Percentiles rank a stretch among this genome's conserved stretches.
Evolutionary conservation across 257 asterid species (phyloP).

Genomic region (Galeopsis tetrahit): DNA sequence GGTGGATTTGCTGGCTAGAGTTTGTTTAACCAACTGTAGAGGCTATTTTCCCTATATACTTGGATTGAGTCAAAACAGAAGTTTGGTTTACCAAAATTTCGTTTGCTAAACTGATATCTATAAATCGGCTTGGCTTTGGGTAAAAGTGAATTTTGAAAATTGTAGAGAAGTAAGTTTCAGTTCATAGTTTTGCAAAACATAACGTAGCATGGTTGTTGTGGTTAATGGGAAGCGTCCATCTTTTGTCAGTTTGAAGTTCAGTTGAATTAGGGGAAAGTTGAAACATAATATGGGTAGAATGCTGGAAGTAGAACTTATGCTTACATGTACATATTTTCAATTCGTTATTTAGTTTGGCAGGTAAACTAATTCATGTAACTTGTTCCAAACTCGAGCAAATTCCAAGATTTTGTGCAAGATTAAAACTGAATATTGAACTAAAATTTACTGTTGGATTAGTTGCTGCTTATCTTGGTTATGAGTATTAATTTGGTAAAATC

Average conservation of each 20-base stretch:
- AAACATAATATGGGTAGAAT: background rate
- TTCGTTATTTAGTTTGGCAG: background rate
- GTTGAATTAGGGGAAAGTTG: background rate
- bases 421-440: background rate
- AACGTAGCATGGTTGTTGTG: background rate
- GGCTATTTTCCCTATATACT: background rate
- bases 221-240: background rate
- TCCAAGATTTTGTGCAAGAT: background rate
- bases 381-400: background rate
- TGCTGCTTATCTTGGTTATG: background rate
- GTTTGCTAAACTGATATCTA: background rate
- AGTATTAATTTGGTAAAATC: background rate
- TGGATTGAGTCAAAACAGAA: background rate
- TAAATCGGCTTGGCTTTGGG: constrained; percentile 1
- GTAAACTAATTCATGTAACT: background rate
- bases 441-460: background rate
- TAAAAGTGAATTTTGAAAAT: background rate
- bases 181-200: background rate
- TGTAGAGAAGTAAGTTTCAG: background rate
- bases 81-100: background rate
- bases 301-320: background rate
- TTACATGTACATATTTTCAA: background rate
- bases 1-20: constrained; percentile 63
- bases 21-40: background rate
- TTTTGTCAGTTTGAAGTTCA: background rate